Base-by-base conservation (phyloP, 345 rosid genomes). In the Eucalyptus tenuipes region DNA sequence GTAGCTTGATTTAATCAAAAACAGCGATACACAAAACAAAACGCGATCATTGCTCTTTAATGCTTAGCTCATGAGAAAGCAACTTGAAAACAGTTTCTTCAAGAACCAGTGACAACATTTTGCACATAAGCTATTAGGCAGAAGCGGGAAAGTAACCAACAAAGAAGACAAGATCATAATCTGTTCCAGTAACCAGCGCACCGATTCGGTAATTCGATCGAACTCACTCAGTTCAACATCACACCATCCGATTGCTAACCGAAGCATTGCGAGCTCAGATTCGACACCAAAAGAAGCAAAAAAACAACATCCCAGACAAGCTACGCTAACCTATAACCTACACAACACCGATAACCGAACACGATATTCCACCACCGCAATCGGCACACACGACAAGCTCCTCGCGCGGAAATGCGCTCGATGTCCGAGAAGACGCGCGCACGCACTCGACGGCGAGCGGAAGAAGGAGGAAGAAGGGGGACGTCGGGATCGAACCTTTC, bases 401-500 rank as follows among this genome's bases (percentile, higher is more conserved):
- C 84, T 40, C 82, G 45, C 44, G 81, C 45, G 81, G 4, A 68
- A 57, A 40, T 47, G 31, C 2, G 27, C 66, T 25, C 50, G 27
- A 49, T 81, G 47, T 40, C 84, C 68, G 49, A 24, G 13, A 25
- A 40, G 84, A 40, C 24, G 11, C 33, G 47, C 50, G 40, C 10
- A 59, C 13, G 37, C 11, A 12, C 86, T 31, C 61, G 29, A 31
- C 5, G 18, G 75, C 13, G 14, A 64, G 29, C 25, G 24, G 10
- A 42, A 3, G 47, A 15, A 24, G 5, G 12, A 24, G 7, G 25
- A 50, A 87, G 55, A 49, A 31, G 37, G 29, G 13, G 59, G 29
- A n/a, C 42, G 17, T 52, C 81, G 59, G 17, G 29, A 59, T 90
- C 84, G 84, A 75, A 96, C 99, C 99, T 98, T 93, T 95, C 99